Conservation (phyloP, 148 eudicot species). For the Dianthus caryophyllus region DNA sequence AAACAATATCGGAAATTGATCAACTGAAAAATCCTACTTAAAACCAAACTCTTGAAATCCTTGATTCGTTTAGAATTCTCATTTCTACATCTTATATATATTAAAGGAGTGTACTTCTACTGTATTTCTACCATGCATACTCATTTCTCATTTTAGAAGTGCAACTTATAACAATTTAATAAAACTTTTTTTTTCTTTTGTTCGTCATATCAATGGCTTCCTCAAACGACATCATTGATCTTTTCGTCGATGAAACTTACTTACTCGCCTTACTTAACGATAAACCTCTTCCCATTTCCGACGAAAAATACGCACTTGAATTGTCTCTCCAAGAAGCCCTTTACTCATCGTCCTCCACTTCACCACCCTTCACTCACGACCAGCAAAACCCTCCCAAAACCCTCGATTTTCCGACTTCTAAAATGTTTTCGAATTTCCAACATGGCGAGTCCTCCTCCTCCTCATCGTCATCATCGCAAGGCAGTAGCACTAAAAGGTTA, state of each 20-base stretch:
- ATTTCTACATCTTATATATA: no score
- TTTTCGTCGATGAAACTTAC: slow-evolving; percentile 38
- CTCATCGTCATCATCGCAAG: slow-evolving; percentile 25
- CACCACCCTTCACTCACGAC: not conserved
- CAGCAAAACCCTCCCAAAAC: not conserved
- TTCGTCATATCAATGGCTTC: slow-evolving; percentile 22
- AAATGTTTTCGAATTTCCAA: no score
- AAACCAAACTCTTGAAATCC: no score
- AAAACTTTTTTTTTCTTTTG: not conserved
- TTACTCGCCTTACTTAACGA: slow-evolving; percentile 41
- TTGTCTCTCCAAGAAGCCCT: slow-evolving; percentile 60
- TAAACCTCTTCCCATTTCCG: slow-evolving; percentile 47
- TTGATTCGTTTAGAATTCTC: no score
- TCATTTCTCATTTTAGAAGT: no score
- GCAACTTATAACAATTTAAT: no score
- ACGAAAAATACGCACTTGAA: slow-evolving; percentile 45
- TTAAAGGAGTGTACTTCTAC: no score
- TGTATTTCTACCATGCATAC: no score
- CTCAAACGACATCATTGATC: slow-evolving; percentile 21
- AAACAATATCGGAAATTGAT: no score
- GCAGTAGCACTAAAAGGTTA: no score
- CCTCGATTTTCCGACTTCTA: not conserved
- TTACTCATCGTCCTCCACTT: slow-evolving; percentile 17
- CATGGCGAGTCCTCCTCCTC: no score
- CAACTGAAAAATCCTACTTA: no score